Conservation (phyloP, 1,284 basidiomycete species). For the Fomitopsis betulina region DNA sequence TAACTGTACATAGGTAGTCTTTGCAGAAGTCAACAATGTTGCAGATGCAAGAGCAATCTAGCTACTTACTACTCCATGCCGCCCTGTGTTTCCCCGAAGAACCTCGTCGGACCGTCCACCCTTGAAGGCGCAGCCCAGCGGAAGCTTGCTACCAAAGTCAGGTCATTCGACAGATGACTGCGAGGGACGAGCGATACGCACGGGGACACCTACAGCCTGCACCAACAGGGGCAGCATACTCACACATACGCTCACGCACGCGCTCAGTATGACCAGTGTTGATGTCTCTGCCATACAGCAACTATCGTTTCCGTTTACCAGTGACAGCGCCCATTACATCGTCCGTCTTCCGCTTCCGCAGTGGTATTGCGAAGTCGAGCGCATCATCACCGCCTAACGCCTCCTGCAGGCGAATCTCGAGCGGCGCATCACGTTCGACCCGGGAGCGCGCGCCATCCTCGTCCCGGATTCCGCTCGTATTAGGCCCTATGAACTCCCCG, state of each 20-base stretch:
- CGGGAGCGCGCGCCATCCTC: conserved; percentile 3
- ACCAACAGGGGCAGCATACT: not conserved
- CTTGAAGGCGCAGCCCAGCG: not conserved
- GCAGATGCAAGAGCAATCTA: too few relatives aligned
- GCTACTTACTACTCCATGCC: not conserved
- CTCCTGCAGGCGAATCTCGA: conserved; percentile 16
- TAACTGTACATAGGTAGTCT: too few relatives aligned
- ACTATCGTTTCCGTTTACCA: conserved; percentile 58
- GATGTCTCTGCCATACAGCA: conserved; percentile 1
- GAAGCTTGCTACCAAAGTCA: not conserved
- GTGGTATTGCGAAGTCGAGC: conserved; percentile 59
- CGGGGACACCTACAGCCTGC: not conserved
- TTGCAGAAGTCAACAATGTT: too few relatives aligned
- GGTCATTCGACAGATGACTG: not conserved
- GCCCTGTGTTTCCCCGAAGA: not conserved
- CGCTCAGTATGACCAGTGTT: not conserved
- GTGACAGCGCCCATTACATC: conserved; percentile 37
- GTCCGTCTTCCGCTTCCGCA: conserved; percentile 56
- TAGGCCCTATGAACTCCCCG: conserved; percentile 13
- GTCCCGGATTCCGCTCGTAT: conserved; percentile 15
- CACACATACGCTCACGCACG: not conserved
- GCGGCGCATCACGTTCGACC: conserved; percentile 9
- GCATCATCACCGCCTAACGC: conserved; percentile 38
- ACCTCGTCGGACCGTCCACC: not conserved
- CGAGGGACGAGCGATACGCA: not conserved